Conservation (phyloP, 2,329 filamentous ascomycete species). For the Colletotrichum euphorbiae region DNA sequence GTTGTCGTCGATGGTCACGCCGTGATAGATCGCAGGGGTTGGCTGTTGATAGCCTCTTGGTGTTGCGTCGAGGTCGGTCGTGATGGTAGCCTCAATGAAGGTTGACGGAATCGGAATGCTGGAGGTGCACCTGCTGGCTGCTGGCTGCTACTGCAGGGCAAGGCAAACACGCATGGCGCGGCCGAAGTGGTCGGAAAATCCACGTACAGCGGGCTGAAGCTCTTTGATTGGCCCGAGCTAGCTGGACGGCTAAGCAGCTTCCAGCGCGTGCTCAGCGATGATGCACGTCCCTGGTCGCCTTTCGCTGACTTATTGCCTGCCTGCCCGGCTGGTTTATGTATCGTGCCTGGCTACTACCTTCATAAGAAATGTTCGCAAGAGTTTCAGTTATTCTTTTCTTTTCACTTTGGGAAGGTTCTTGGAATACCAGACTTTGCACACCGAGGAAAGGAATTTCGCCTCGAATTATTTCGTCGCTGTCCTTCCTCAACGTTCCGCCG, state of each 20-base stretch:
- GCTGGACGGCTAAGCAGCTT: slow-evolving; percentile 23
- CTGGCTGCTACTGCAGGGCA: slow-evolving; percentile 42
- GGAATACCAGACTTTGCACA: not conserved
- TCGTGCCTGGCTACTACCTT: not conserved
- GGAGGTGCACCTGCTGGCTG: slow-evolving; percentile 37
- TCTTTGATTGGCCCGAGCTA: slow-evolving; percentile 42
- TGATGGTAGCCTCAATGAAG: slow-evolving; percentile 40
- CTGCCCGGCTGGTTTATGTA: slow-evolving; percentile 35
- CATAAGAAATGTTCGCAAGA: not conserved
- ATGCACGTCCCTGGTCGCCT: slow-evolving; percentile 39
- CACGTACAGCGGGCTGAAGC: slow-evolving; percentile 34
- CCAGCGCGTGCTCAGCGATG: slow-evolving; percentile 24
- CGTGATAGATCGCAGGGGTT: slow-evolving; percentile 20
- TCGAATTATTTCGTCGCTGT: not conserved
- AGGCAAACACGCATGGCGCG: slow-evolving; percentile 59
- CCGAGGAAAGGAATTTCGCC: not conserved
- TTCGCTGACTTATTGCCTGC: slow-evolving; percentile 39
- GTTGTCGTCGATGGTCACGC: not conserved
- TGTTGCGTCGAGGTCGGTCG: slow-evolving; percentile 30
- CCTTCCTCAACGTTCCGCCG: slow-evolving; percentile 21
- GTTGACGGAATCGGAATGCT: slow-evolving; percentile 44
- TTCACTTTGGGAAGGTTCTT: too few species aligned
- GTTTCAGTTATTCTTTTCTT: too few species aligned
- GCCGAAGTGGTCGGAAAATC: slow-evolving; percentile 43
- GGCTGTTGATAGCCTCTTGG: slow-evolving; percentile 22